phyloP scores from a whole-genome alignment of 805 yeast species.

The Kockiozyma suomiensis region DNA sequence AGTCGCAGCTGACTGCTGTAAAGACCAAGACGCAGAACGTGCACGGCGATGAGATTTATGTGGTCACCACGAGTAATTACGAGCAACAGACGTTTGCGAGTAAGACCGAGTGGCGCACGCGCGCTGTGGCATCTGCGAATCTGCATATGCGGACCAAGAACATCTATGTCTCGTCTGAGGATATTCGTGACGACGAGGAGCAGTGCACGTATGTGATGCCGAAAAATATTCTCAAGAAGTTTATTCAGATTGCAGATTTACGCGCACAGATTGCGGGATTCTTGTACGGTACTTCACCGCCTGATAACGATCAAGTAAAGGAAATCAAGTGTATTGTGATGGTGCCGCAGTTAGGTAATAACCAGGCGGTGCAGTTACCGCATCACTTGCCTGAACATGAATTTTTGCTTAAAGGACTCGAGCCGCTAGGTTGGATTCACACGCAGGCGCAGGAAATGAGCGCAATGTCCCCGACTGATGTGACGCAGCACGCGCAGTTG shows the following conservation, averaged over 20 bases:
- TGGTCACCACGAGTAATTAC: slow-evolving; percentile 86
- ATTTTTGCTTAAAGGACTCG: slow-evolving; percentile 56
- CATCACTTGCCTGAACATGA: slow-evolving; percentile 46
- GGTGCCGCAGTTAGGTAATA: slow-evolving; percentile 85
- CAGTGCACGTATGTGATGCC: slow-evolving; percentile 77
- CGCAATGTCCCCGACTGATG: slow-evolving; percentile 69
- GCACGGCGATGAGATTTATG: slow-evolving; percentile 94
- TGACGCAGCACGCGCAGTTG: slow-evolving; percentile 58
- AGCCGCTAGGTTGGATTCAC: slow-evolving; percentile 93
- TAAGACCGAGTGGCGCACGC: slow-evolving; percentile 84
- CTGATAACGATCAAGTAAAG: slow-evolving; percentile 69
- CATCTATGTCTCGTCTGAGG: slow-evolving; percentile 71
- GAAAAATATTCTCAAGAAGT: slow-evolving; percentile 71
- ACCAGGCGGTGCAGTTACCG: slow-evolving; percentile 66
- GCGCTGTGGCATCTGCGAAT: slow-evolving; percentile 78
- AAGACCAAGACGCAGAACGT: slow-evolving; percentile 84
- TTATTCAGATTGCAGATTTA: slow-evolving; percentile 78
- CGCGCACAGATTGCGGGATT: slow-evolving; percentile 81
- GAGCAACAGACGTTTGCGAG: slow-evolving; percentile 85
- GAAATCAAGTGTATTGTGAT: slow-evolving; percentile 75
- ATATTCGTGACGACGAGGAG: slow-evolving; percentile 53
- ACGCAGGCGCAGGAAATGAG: slow-evolving; percentile 71
- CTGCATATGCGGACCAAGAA: slow-evolving; percentile 75
- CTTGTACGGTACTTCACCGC: slow-evolving; percentile 77
- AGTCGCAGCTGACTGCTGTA: slow-evolving; percentile 64